Evolutionary conservation across 2,329 filamentous ascomycete species (phyloP).

Genomic region (Ascochyta lentis): DNA sequence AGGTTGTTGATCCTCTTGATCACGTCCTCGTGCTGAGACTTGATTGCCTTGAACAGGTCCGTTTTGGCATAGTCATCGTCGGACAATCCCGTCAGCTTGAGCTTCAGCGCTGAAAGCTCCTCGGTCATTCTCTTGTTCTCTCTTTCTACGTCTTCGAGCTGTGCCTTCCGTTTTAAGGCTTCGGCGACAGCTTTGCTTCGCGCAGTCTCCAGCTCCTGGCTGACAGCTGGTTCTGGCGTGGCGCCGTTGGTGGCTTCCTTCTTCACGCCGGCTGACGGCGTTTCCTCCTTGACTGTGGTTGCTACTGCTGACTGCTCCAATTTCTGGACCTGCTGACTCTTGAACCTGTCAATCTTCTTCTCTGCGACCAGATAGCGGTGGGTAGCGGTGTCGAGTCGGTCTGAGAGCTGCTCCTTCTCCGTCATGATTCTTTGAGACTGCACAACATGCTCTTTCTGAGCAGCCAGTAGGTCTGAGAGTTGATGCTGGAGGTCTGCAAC

Average conservation of each 20-base stretch:
- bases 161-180: conserved; percentile 84
- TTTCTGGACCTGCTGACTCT: conserved; percentile 88
- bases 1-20: conserved; percentile 91
- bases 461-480: conserved; percentile 75
- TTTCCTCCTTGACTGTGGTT: conserved; percentile 42
- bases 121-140: conserved; percentile 79
- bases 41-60: conserved; percentile 91
- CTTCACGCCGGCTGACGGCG: conserved; percentile 58
- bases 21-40: conserved; percentile 87
- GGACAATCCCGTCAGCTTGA: conserved; percentile 72
- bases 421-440: conserved; percentile 76
- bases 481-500: conserved; percentile 75
- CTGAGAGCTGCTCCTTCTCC: conserved; percentile 85
- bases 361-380: conserved; percentile 94
- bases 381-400: conserved; percentile 86
- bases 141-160: conserved; percentile 77
- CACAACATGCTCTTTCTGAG: conserved; percentile 80
- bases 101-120: conserved; percentile 77
- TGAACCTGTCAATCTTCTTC: conserved; percentile 88
- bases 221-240: conserved; percentile 61
- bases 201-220: conserved; percentile 74
- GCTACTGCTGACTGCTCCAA: conserved; percentile 79
- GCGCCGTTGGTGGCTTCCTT: conserved; percentile 63
- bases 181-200: conserved; percentile 79
- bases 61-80: conserved; percentile 95